Conservation (phyloP, 2,329 filamentous ascomycete species). For the Ceratocystis lukuohia region DNA sequence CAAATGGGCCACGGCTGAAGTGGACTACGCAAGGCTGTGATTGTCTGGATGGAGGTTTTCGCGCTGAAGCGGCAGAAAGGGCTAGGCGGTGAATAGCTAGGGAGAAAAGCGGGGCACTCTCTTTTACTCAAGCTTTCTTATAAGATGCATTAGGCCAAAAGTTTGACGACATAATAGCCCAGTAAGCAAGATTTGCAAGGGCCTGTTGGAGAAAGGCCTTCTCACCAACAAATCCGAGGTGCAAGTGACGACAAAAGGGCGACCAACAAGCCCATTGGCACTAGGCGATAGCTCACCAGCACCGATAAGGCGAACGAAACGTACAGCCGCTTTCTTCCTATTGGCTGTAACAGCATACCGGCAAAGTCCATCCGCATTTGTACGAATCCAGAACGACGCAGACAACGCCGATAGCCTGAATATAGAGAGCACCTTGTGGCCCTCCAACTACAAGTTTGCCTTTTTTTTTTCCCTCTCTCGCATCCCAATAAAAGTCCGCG, state of each 20-base stretch:
- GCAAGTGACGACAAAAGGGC: neutral
- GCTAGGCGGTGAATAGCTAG: constrained; percentile 13
- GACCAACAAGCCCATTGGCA: neutral
- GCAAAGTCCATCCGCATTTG: neutral
- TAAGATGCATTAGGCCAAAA: neutral
- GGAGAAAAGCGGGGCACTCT: neutral
- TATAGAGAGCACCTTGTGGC: neutral
- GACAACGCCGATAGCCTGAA: neutral
- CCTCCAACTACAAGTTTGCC: neutral
- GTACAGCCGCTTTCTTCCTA: neutral
- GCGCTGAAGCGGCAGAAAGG: constrained; percentile 13
- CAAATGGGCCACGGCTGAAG: constrained; percentile 9
- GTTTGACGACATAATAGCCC: neutral
- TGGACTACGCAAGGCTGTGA: constrained; percentile 18
- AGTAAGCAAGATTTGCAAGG: constrained; percentile 6
- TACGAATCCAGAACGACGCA: neutral
- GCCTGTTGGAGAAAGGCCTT: constrained; percentile 4
- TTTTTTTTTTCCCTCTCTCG: constrained; percentile 26
- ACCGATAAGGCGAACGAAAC: neutral
- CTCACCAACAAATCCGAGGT: neutral
- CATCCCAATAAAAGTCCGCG: constrained; percentile 36
- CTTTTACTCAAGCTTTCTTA: neutral
- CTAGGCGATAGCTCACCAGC: neutral
- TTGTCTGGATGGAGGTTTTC: constrained; percentile 17
- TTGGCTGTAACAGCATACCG: neutral